These are phyloP conservation scores for Amphichorda felina DNA, from an alignment of 2,329 filamentous ascomycete species.

Conservation along the genomic window DNA sequence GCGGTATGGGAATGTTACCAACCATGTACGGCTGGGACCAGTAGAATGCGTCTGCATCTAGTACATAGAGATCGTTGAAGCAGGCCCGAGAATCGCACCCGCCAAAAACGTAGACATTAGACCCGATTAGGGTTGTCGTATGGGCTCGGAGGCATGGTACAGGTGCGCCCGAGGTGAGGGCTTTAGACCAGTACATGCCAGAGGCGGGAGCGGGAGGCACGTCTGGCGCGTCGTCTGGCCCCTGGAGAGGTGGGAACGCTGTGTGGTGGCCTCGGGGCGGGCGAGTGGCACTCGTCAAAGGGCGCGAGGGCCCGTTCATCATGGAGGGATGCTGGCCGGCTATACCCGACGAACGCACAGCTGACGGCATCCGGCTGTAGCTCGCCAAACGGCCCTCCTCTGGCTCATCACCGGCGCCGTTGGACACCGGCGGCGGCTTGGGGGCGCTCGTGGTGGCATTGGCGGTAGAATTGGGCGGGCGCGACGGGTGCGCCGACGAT, in stretches of 20 bases:
- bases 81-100: constrained; percentile 55
- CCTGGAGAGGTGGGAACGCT: constrained; percentile 44
- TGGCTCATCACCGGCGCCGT: neutral
- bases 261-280: constrained; percentile 27
- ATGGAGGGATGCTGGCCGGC: constrained; percentile 15
- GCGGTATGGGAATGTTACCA: constrained; percentile 51
- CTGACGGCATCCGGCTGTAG: constrained; percentile 21
- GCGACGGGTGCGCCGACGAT: constrained; percentile 26
- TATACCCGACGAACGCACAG: constrained; percentile 41
- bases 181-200: constrained; percentile 63
- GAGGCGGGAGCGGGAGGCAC: constrained; percentile 52
- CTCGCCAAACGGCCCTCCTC: constrained; percentile 1
- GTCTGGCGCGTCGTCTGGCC: constrained; percentile 43
- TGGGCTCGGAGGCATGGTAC: constrained; percentile 54
- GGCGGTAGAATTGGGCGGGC: constrained; percentile 14
- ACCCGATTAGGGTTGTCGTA: constrained; percentile 54
- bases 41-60: constrained; percentile 59
- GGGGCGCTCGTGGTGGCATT: constrained; percentile 13
- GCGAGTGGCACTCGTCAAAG: constrained; percentile 9
- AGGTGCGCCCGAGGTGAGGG: constrained; percentile 48
- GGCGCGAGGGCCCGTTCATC: constrained; percentile 7
- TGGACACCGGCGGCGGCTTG: constrained; percentile 11
- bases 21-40: constrained; percentile 55
- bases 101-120: constrained; percentile 57
- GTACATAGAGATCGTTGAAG: constrained; percentile 58